Base-by-base conservation (phyloP, 805 yeast genomes). In the Komagataella phaffii region DNA sequence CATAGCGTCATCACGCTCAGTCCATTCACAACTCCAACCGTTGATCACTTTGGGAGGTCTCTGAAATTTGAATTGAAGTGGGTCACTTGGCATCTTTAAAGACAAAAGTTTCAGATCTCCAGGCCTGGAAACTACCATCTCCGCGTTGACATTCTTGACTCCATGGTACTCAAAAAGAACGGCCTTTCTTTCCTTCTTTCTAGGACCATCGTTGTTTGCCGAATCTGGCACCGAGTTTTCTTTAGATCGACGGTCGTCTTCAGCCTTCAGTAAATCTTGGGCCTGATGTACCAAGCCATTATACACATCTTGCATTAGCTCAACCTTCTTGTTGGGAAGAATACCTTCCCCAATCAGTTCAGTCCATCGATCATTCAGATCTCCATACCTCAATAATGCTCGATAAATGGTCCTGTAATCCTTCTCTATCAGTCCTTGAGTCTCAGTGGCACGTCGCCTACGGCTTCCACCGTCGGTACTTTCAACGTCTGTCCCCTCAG, bases 21-120 rank as follows among this genome's bases (percentile, higher is more conserved):
- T 72, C 99, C 99, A 93, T 24, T 80, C 81, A 59, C 96, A 87
- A 50, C 79, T 77, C 99, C 99, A 93, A 47, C 86, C 91, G 60
- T 81, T 81, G 7, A 89, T 98, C 21, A 83, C 80, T 67, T 90
- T 90, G 17, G 93, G 85, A 12, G 73, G 69, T 53, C 68, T 71
- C 6, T 75, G 76, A 44, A 93, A 73, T 53, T 72, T 75, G 69
- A 88, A 89, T 24, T 67, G 64, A 52, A 74, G 65, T 6, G 86
- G 81, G 17, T 76, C 82, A 55, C 61, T 64, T 7, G 79, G 83
- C 55, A 70, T 75, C 58, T 61, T 65, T 12, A 75, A 72, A 49
- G 77, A 78, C 51, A 93, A 68, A 14, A 83, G 64, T 49, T 76
- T 76, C 82, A 93, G 74, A 60, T 93, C 97, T n/a, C 74, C 77